phyloP scores from a whole-genome alignment of 257 asterid species.

The Anisodus tanguticus region DNA sequence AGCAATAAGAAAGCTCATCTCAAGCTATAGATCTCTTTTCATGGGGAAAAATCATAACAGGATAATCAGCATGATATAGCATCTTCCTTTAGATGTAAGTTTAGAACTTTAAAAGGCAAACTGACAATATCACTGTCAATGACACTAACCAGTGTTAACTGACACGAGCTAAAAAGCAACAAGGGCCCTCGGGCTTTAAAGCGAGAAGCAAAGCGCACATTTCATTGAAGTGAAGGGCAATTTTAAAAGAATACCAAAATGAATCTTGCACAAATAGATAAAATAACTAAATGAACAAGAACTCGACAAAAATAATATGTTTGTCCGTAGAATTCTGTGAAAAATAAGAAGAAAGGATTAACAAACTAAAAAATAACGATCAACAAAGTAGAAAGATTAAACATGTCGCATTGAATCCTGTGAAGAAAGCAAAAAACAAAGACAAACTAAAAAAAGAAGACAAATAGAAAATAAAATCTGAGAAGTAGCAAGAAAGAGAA shows the following conservation, averaged over 20 bases:
- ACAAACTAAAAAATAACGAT: no score
- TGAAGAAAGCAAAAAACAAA: no score
- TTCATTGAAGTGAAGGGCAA: not conserved
- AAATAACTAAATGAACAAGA: not conserved
- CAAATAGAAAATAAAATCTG: no score
- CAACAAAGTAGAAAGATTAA: no score
- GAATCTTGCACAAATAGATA: not conserved
- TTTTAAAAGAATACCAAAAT: not conserved
- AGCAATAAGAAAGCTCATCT: not conserved
- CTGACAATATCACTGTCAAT: not conserved
- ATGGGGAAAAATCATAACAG: not conserved
- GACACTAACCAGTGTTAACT: not conserved
- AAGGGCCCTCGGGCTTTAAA: not conserved
- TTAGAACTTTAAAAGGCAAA: not conserved
- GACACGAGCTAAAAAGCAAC: not conserved
- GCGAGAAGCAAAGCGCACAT: not conserved
- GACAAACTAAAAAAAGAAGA: no score
- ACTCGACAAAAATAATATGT: not conserved
- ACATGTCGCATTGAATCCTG: not conserved
- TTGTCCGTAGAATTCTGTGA: not conserved
- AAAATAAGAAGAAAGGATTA: not conserved
- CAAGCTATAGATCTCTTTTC: not conserved
- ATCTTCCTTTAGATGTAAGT: not conserved
- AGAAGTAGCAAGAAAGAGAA: no score
- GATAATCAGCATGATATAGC: not conserved